Conservation (phyloP, 768 basidiomycete genomes). For the Sutorius australiensis region DNA sequence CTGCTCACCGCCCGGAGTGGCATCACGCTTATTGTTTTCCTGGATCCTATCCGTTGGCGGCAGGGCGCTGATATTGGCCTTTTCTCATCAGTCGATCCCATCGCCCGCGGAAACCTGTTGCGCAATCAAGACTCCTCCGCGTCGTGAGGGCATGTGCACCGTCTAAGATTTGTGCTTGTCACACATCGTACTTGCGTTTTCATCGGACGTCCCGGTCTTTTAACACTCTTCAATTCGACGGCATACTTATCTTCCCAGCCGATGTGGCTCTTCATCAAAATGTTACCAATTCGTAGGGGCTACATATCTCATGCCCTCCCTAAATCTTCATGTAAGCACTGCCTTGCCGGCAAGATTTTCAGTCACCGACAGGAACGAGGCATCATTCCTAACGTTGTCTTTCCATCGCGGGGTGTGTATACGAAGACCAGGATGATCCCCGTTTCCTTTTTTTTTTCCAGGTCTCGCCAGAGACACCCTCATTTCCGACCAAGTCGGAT, state of each 20-base stretch:
- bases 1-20: not conserved
- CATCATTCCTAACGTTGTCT: not conserved
- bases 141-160: not conserved
- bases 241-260: no score
- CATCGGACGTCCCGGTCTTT: not conserved
- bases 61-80: not conserved
- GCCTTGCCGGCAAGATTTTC: slow-evolving; percentile 2
- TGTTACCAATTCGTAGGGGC: not conserved
- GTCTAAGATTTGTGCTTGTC: not conserved
- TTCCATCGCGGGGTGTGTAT: not conserved
- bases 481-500: not conserved
- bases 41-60: not conserved
- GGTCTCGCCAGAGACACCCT: not conserved
- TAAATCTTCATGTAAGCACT: not conserved
- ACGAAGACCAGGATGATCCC: not conserved
- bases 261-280: not conserved
- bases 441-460: not conserved
- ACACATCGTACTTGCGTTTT: no score
- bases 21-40: not conserved
- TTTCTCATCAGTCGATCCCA: not conserved
- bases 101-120: not conserved
- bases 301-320: not conserved
- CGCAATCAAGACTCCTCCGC: not conserved
- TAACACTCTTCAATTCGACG: not conserved
- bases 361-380: slow-evolving; percentile 10